These are phyloP conservation scores for Yarrowia alimentaria DNA, from an alignment of 805 yeast species.

Conservation along the genomic window DNA sequence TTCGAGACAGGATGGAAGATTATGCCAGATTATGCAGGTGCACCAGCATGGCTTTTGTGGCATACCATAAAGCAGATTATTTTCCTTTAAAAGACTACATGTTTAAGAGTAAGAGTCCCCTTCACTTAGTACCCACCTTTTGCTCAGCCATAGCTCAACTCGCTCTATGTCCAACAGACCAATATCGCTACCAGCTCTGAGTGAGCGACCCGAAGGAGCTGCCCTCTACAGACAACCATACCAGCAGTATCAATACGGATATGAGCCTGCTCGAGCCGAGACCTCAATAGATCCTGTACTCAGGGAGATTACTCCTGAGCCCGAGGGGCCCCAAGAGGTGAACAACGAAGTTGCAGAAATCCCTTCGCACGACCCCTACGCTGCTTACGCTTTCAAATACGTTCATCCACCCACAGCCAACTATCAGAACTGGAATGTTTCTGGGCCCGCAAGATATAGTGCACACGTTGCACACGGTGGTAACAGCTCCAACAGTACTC, in stretches of 20 bases:
- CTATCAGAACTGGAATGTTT: conserved; percentile 4
- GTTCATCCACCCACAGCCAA: conserved; percentile 13
- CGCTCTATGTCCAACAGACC: conserved; percentile 3
- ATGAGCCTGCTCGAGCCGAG: conserved; percentile 1
- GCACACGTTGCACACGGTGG: too few species aligned
- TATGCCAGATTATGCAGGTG: too few species aligned
- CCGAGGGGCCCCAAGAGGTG: background rate
- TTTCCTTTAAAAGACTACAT: too few species aligned
- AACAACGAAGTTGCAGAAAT: background rate
- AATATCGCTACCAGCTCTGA: conserved; percentile 1
- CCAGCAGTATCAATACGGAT: conserved; percentile 4
- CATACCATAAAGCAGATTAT: too few species aligned
- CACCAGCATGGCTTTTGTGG: too few species aligned
- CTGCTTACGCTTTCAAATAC: conserved; percentile 11
- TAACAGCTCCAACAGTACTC: too few species aligned
- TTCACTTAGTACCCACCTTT: too few species aligned
- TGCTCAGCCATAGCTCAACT: too few species aligned
- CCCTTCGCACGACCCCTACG: conserved; percentile 8
- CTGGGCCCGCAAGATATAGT: too few species aligned
- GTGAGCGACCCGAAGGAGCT: background rate
- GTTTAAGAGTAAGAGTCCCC: too few species aligned
- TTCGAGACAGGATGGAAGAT: too few species aligned
- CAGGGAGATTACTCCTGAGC: background rate
- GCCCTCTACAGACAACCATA: background rate
- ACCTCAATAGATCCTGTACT: conserved; percentile 1